A percentile compares a stretch with the other conserved stretches of the same genome.
phyloP scores from a whole-genome alignment of 768 basidiomycete genomes.

The Paxillus involutus region DNA sequence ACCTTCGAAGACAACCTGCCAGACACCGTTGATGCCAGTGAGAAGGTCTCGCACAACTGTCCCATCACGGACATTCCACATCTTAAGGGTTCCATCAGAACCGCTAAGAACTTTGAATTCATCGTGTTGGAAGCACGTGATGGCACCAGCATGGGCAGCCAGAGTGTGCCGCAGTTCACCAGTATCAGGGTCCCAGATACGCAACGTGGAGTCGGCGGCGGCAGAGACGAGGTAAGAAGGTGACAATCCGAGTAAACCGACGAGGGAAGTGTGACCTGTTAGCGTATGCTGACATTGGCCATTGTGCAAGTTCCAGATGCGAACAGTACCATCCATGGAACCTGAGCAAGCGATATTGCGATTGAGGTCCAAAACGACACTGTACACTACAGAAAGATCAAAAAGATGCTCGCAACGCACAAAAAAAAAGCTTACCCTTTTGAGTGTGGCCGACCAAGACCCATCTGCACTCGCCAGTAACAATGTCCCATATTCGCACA shows the following conservation, averaged over 20 bases:
- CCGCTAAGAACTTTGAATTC: constrained; percentile 97
- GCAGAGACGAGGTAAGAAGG: constrained; percentile 91
- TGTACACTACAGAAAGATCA: constrained; percentile 67
- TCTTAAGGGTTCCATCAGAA: constrained; percentile 93
- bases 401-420: not conserved
- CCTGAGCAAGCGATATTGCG: constrained; percentile 94
- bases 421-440: constrained; percentile 60
- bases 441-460: constrained; percentile 85
- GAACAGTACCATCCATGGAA: constrained; percentile 97
- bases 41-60: constrained; percentile 83
- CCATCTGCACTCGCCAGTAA: constrained; percentile 79
- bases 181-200: constrained; percentile 90
- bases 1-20: constrained; percentile 97
- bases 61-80: constrained; percentile 95
- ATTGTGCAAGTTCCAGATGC: constrained; percentile 86
- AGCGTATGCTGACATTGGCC: constrained; percentile 81
- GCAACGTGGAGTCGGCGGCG: constrained; percentile 92
- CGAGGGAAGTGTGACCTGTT: constrained; percentile 91
- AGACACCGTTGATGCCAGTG: constrained; percentile 91
- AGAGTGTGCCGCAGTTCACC: constrained; percentile 81
- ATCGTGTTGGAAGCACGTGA: constrained; percentile 99
- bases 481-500: constrained; percentile 93
- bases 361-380: constrained; percentile 84
- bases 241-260: constrained; percentile 89
- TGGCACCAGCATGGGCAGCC: constrained; percentile 93